A percentile compares a stretch with the other conserved stretches of the same genome.
phyloP scores from a whole-genome alignment of 2,329 filamentous ascomycete species.

The Fusarium sulawesiense region DNA sequence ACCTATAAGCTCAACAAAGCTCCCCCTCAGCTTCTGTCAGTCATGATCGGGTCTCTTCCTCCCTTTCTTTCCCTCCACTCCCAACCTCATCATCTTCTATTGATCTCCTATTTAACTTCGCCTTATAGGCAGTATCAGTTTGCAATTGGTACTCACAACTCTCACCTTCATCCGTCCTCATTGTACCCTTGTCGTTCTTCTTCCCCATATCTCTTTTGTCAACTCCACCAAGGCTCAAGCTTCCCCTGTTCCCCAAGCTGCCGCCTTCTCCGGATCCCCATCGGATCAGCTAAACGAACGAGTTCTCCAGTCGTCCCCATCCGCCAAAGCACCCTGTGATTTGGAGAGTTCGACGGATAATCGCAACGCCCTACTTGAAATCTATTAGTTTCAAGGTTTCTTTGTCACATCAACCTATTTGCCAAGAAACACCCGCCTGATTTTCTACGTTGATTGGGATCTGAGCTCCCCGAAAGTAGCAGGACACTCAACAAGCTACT shows the following conservation, averaged over 20 bases:
- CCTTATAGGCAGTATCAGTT: slow-evolving; percentile 23
- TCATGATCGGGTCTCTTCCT: slow-evolving; percentile 1
- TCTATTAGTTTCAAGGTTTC: neutral
- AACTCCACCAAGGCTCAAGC: slow-evolving; percentile 31
- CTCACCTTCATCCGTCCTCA: slow-evolving; percentile 7
- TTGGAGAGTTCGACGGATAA: neutral
- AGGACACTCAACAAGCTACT: slow-evolving; percentile 40
- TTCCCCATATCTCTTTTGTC: slow-evolving; percentile 28
- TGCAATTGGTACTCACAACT: slow-evolving; percentile 17
- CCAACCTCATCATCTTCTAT: neutral
- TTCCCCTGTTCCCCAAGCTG: slow-evolving; percentile 29
- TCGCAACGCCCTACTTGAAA: neutral
- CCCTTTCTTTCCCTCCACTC: slow-evolving; percentile 7
- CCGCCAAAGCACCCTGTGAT: neutral
- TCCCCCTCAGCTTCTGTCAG: slow-evolving; percentile 9
- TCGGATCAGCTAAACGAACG: slow-evolving; percentile 27
- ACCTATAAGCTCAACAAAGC: slow-evolving; percentile 22
- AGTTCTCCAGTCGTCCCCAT: slow-evolving; percentile 11
- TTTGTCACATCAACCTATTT: neutral
- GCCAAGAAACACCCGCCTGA: neutral
- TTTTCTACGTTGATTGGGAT: slow-evolving; percentile 24
- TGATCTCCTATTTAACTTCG: slow-evolving; percentile 1
- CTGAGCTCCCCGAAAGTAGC: slow-evolving; percentile 23
- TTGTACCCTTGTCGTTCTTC: slow-evolving; percentile 9
- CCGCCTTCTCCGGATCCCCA: slow-evolving; percentile 30